Base-by-base conservation (phyloP, 2,329 filamentous ascomycete genomes). In the Venturia effusa region DNA sequence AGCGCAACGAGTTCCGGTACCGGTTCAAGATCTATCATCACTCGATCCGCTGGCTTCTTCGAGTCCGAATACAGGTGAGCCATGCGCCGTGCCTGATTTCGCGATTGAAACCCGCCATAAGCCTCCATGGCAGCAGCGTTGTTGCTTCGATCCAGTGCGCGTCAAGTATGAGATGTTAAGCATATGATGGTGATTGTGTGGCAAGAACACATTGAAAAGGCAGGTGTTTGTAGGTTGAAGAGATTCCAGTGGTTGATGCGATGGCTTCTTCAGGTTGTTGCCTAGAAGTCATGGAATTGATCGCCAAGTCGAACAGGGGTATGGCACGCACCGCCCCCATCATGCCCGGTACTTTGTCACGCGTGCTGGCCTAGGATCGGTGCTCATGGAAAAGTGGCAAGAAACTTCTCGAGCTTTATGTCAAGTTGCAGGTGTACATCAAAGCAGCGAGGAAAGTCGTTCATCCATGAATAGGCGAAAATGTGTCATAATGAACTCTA, bases 1-100 rank as follows among this genome's bases (percentile, higher is more conserved):
- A 92, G 78, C 19, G 83, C 81, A 70, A 87, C 85, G 71, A 89
- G 84, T 67, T 90, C 88, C 30, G 88, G 88, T 59, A 72, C 74
- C n/a, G 71, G 87, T 81, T 71, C 77, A 76, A 70, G 71, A 84
- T 69, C 72, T 84, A 74, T 81, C 86, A 74, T 81, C 86, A 81
- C 62, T 71, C 89, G 85, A 68, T 89, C 89, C 73, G 89, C 86
- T 32, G 87, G 89, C 69, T 85, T 88, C 72, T 92, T 92, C 65
- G 88, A 90, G 77, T 92, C 89, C 68, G 88, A 88, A 73, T 92
- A 92, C 64, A 92, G 83, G 70, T 88, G 81, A 68, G 86, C 89
- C 22, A 90, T 80, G 63, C 84, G 81, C 55, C 72, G 72, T 22
- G 71, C 71, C 17, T 74, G 69, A 27, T 45, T 45, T 22, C 54